Evolutionary conservation across 441 rosid genomes (phyloP).

Genomic region (Croton setiger): DNA sequence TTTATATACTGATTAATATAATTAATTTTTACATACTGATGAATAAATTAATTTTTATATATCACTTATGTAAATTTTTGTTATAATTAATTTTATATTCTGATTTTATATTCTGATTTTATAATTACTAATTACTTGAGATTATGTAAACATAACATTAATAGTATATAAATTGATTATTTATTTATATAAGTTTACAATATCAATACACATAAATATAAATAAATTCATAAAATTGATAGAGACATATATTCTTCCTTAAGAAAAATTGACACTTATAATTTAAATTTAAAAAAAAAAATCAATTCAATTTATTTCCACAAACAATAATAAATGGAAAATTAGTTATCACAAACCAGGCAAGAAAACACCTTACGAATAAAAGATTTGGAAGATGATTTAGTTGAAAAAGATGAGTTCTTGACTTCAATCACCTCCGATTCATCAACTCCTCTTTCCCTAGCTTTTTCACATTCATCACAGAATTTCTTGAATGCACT

Average conservation of each 20-base stretch:
- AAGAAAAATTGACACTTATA: not conserved
- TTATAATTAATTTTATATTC: too few species aligned
- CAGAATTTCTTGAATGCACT: conserved; percentile 44
- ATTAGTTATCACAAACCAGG: conserved; percentile 54
- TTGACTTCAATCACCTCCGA: conserved; percentile 31
- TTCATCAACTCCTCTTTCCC: conserved; percentile 38
- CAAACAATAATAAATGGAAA: not conserved
- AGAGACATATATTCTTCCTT: not conserved
- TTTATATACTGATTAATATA: too few species aligned
- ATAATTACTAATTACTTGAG: too few species aligned
- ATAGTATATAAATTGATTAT: too few species aligned
- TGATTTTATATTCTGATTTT: too few species aligned
- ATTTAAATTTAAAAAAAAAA: not conserved
- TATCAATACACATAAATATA: not conserved
- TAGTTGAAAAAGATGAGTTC: not conserved
- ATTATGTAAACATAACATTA: too few species aligned
- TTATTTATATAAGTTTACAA: too few species aligned
- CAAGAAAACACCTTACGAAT: conserved; percentile 60
- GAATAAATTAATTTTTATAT: too few species aligned
- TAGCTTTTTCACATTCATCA: conserved; percentile 49
- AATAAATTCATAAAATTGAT: not conserved
- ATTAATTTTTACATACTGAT: too few species aligned
- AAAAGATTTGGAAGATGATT: conserved; percentile 34
- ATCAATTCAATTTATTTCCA: not conserved
- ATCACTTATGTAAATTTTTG: too few species aligned